Conservation (phyloP, 2,329 filamentous ascomycete species). For the Cadophora sp. region DNA sequence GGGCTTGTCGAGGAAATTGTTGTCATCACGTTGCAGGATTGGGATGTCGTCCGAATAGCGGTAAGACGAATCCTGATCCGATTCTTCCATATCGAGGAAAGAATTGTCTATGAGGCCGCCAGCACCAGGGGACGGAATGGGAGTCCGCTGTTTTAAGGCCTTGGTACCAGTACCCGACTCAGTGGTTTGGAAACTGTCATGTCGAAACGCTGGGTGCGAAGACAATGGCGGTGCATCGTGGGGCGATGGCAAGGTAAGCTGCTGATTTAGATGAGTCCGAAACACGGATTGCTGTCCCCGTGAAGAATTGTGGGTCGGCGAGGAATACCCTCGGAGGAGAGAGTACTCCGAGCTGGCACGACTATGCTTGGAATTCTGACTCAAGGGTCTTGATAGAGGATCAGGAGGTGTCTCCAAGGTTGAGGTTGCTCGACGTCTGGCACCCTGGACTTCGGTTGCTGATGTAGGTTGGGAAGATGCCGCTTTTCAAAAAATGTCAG, state of each 20-base stretch:
- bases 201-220: conserved; percentile 42
- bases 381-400: conserved; percentile 56
- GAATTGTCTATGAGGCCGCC: conserved; percentile 36
- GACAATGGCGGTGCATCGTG: conserved; percentile 42
- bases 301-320: conserved; percentile 49
- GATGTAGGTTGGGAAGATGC: conserved; percentile 9
- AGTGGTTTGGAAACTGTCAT: conserved; percentile 36
- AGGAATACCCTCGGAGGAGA: conserved; percentile 59
- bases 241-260: conserved; percentile 40
- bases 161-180: conserved; percentile 28
- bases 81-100: conserved; percentile 61
- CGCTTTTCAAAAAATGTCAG: conserved; percentile 2
- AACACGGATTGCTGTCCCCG: conserved; percentile 40
- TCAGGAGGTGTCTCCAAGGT: conserved; percentile 63
- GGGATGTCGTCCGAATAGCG: conserved; percentile 72
- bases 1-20: conserved; percentile 62
- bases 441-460: conserved; percentile 45
- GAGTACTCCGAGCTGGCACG: conserved; percentile 76
- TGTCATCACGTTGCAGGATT: conserved; percentile 70
- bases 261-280: conserved; percentile 42
- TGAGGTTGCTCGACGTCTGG: conserved; percentile 64
- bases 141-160: conserved; percentile 31
- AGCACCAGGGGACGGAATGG: conserved; percentile 31
- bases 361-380: conserved; percentile 69
- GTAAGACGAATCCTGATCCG: conserved; percentile 67